phyloP scores from a whole-genome alignment of 169 alveolate species.

The Hepatocystis sp. region DNA sequence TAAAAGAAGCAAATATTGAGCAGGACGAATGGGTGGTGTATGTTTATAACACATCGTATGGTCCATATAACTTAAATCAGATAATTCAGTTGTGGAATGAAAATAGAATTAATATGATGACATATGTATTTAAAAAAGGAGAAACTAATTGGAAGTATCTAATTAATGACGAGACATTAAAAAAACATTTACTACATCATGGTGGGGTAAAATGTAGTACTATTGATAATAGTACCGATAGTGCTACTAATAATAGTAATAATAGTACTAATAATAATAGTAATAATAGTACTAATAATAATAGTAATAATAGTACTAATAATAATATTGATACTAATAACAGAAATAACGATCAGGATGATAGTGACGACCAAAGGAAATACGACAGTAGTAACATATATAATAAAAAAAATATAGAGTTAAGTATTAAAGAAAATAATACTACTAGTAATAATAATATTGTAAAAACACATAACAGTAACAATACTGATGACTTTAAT shows the following conservation, averaged over 20 bases:
- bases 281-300: no score
- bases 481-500: no score
- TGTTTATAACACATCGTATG: conserved; percentile 44
- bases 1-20: background rate
- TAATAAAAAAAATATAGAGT: no score
- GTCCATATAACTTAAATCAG: conserved; percentile 56
- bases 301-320: no score
- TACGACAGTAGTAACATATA: no score
- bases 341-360: background rate
- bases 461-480: no score
- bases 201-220: no score
- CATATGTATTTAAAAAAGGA: conserved; percentile 59
- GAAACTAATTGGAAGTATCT: conserved; percentile 72
- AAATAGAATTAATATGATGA: conserved; percentile 64
- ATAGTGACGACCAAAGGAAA: background rate
- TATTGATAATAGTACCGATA: no score
- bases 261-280: no score
- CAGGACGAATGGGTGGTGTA: conserved; percentile 48
- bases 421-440: no score
- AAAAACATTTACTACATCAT: conserved; percentile 13
- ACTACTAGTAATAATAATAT: no score
- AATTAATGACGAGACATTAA: conserved; percentile 52
- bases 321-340: background rate
- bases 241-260: no score
- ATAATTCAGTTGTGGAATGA: conserved; percentile 48